A percentile compares a stretch with the other conserved stretches of the same genome.
Evolutionary conservation across 768 basidiomycete species (phyloP).

Genomic region (Trametopsis cervina): DNA sequence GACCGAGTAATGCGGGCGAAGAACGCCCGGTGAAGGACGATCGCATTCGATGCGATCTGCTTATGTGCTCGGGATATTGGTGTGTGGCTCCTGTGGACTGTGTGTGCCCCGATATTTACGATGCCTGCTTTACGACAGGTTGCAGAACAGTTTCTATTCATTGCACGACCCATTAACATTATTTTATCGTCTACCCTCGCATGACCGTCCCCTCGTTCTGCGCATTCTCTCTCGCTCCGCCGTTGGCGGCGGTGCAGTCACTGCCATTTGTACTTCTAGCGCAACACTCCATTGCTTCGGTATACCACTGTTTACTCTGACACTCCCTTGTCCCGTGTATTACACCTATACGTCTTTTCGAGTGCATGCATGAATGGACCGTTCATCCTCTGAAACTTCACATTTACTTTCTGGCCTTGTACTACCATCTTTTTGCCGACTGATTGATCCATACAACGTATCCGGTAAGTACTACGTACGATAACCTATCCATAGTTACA

Average conservation of each 20-base stretch:
- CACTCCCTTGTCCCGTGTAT: not conserved
- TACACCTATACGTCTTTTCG: not conserved
- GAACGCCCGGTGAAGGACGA: slow-evolving; percentile 20
- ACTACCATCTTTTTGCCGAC: too few relatives aligned
- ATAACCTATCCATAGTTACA: too few relatives aligned
- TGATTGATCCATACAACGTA: too few relatives aligned
- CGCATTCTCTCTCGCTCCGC: not conserved
- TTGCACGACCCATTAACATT: too few relatives aligned
- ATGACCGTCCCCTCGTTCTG: too few relatives aligned
- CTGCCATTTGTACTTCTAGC: slow-evolving; percentile 4
- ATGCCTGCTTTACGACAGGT: not conserved
- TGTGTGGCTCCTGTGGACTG: not conserved
- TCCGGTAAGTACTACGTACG: too few relatives aligned
- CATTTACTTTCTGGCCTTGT: too few relatives aligned
- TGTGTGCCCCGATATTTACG: not conserved
- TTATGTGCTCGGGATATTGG: not conserved
- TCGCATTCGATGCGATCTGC: not conserved
- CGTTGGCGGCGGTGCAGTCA: not conserved
- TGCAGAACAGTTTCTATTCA: too few relatives aligned
- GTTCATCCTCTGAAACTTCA: too few relatives aligned
- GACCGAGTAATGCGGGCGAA: slow-evolving; percentile 61
- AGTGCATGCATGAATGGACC: too few relatives aligned
- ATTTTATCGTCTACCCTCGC: too few relatives aligned
- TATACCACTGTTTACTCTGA: not conserved
- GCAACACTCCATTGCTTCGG: not conserved